Base-by-base conservation (phyloP, 2,329 filamentous ascomycete species). In the Tolypocladium tropicale region DNA sequence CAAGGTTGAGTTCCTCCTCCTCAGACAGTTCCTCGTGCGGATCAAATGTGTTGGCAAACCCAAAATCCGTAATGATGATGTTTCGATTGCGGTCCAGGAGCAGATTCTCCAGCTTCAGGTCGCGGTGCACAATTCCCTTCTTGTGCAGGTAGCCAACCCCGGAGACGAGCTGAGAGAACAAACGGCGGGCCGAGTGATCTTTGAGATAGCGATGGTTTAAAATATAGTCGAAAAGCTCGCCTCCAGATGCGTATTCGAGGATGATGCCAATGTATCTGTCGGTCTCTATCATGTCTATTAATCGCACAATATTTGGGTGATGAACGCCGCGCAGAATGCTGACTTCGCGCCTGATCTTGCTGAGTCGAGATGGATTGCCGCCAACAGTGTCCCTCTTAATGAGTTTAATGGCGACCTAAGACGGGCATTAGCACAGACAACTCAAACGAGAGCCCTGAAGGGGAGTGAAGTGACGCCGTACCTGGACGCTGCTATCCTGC, bases 51-150 rank as follows among this genome's bases (percentile, higher is more conserved):
- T 99, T 99, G 63, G 94, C 94, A 70, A 99, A 99, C 21, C 94
- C 94, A 73, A 99, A 99, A 74, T 99, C 94, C 18, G 94, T 99
- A 68, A 99, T 99, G 74, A 99, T 99, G 67, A 99, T 97, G 76
- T 99, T 99, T 60, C 91, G 88, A 69, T 99, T 96, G 60, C 93
- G 87, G 73, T 99, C 94, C 53, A 99, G 80, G 39, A 99, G 80
- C 65, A 99, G 72, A 68, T 99, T 99, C 74, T 99, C 94, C 51
- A 99, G 79, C 74, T 99, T 99, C 62, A 99, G 75, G 74, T 99
- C 94, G 65, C 94, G 86, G 70, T 99, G 94, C 16, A 99, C 94
- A 63, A 99, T 99, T 59, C 94, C 94, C 75, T 96, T 97, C 73
- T 96, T 96, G 76, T 99, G 94, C 57, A 99, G 78, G 72, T 99